Evolutionary conservation across 2,329 filamentous ascomycete species (phyloP).

Genomic region (Colletotrichum sp.): DNA sequence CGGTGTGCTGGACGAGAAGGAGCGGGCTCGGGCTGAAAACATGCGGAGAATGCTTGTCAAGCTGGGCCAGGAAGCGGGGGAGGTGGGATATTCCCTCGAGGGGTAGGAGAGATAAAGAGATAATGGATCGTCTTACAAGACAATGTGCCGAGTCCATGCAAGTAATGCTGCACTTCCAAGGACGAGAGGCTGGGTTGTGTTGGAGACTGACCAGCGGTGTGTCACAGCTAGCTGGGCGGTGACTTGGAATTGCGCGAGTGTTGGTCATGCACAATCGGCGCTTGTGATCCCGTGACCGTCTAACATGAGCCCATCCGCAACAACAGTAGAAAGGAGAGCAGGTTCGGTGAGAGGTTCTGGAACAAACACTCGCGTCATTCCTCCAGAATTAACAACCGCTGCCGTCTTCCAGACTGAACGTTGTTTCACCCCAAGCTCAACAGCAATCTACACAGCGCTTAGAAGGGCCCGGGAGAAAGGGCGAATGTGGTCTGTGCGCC

Average conservation of each 20-base stretch:
- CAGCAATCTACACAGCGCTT: background rate
- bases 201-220: constrained; percentile 11
- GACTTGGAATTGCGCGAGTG: background rate
- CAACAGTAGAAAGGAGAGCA: too few relatives aligned
- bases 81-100: constrained; percentile 68
- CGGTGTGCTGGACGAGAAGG: constrained; percentile 43
- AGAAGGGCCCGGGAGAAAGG: background rate
- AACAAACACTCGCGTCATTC: background rate
- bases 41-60: constrained; percentile 69
- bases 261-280: constrained; percentile 9
- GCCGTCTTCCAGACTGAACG: background rate
- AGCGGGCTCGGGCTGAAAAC: constrained; percentile 57
- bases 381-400: background rate
- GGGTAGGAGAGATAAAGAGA: constrained; percentile 28
- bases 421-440: constrained; percentile 1
- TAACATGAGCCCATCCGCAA: background rate
- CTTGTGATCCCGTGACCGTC: background rate
- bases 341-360: background rate
- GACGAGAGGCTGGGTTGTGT: background rate
- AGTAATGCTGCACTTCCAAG: constrained; percentile 1
- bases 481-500: constrained; percentile 6
- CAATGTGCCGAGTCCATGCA: background rate
- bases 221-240: constrained; percentile 4
- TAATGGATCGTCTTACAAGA: background rate
- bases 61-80: constrained; percentile 63